Base-by-base conservation (phyloP, 2,329 filamentous ascomycete species). In the Colletotrichum orchidophilum region DNA sequence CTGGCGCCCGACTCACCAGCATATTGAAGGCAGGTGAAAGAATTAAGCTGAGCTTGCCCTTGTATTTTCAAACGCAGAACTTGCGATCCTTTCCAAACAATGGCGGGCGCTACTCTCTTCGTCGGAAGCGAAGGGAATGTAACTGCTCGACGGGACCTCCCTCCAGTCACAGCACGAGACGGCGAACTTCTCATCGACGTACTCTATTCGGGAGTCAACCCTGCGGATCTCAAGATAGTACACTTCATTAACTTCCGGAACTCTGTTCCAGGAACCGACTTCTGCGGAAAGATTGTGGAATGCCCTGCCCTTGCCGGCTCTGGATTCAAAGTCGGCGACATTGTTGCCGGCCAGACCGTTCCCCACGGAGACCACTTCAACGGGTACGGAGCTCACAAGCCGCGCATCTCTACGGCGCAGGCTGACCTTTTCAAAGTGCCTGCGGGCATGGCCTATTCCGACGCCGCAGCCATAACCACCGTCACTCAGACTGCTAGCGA, bases 191-290 rank as follows among this genome's bases (percentile, higher is more conserved):
- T 60, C 2, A 53, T 66, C 24, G 55, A 60, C 2, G 26, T 61
- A 1, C 8, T 60, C 15, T 66, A 54, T 24, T 66, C 63, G 11
- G 55, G 63, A 21, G 63, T 61, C n/a, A 66, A 66, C 15, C 55
- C 55, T 8, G 26, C 55, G 2, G 63, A 66, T 31, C 7, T 54
- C 27, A 59, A 39, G 21, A 31, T 31, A 13, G 3, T 29, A 13
- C 39, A n/a, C 3, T 50, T 15, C 27, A 15, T 31, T 11, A 27
- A 29, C 24, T 50, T 2, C 5, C 52, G 52, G 1, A n/a, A 21
- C 18, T 13, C 15, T n/a, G 31, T 66, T 11, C 5, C 60, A 7
- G 21, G 26, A 24, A 29, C 15, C 31, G 42, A 35, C 33, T 52
- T 29, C 13, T 39, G 55, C 46, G 53, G 26, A 11, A 15, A 24